Evolutionary conservation across 2,329 filamentous ascomycete genomes (phyloP), one percentile per base, ranked within the genome.

Genomic region (Alternaria angustiovoidea): DNA sequence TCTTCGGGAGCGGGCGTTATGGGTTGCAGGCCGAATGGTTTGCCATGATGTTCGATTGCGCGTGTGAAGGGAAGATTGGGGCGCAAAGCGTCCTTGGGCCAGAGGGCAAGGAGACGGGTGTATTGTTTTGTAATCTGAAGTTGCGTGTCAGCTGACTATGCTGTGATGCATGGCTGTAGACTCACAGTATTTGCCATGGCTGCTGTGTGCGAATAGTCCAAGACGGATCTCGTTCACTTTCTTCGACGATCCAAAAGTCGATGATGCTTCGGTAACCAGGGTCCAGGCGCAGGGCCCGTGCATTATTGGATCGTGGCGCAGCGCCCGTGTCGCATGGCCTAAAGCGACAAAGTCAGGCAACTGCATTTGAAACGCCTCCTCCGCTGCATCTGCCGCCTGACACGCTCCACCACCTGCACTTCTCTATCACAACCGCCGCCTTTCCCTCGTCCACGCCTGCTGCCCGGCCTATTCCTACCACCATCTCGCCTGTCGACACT

Each of bases 61-160:
- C 75, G 74, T 48, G 81, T 79, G 73, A 84, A 83, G 64, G 78
- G 75, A 53, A 82, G 71, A 61, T 80, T 78, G 14, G 84, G 84
- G 26, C 84, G 83, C 38, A 85, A 80, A 39, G 74, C 69, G 72
- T 85, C 84, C 60, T 77, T 76, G 26, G 84, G 84, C 84, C 84
- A 85, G 70, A 79, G 79, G 57, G 75, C 62, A 55, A 84, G 74
- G 66, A 84, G 78, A 70, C 84, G 82, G 12, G 80, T 73, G 76
- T 85, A 85, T 73, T 85, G 82, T 59, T 80, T 80, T 68, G 76
- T 68, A 66, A 82, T 75, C 66, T 68, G n/a, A 5, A 9, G 6
- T 9, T 16, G 28, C 28, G 8, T 14, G 41, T 67, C 30, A 61
- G 63, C 52, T 48, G 3, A 16, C 22, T 24, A 5, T 46, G 11